phyloP scores from a whole-genome alignment of 2,329 filamentous ascomycete genomes.

The Botrytis elliptica region DNA sequence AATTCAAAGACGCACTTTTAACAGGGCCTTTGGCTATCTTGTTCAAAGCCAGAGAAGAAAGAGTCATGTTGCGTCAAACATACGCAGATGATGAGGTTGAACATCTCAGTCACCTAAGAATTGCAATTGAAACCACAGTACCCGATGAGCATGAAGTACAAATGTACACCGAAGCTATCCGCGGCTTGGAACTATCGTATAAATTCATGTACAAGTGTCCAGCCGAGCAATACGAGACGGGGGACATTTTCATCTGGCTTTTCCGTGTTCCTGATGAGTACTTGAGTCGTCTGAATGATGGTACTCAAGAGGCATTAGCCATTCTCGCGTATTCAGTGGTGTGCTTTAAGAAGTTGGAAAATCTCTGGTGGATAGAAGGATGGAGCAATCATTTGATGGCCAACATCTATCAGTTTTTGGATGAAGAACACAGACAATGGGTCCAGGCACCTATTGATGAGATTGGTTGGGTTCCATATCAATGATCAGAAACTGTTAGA shows the following conservation, averaged over 20 bases:
- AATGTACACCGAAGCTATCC: slow-evolving; percentile 30
- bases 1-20: not conserved
- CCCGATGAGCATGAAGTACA: not conserved
- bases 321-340: slow-evolving; percentile 40
- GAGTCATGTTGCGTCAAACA: not conserved
- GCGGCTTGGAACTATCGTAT: slow-evolving; percentile 38
- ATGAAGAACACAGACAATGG: slow-evolving; percentile 40
- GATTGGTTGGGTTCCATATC: slow-evolving; percentile 25
- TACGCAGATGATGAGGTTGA: slow-evolving; percentile 1
- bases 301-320: slow-evolving; percentile 39
- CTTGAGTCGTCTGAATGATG: slow-evolving; percentile 38
- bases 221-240: slow-evolving; percentile 34
- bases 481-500: not conserved
- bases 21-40: not conserved
- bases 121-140: slow-evolving; percentile 9
- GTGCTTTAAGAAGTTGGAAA: slow-evolving; percentile 37
- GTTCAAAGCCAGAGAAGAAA: not conserved
- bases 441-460: slow-evolving; percentile 34
- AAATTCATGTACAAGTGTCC: slow-evolving; percentile 28
- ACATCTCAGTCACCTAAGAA: not conserved
- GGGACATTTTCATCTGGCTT: slow-evolving; percentile 43
- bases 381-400: slow-evolving; percentile 39
- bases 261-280: slow-evolving; percentile 40
- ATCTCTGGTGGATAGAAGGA: slow-evolving; percentile 40
- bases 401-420: slow-evolving; percentile 36